These are phyloP conservation scores for Mycena maculata DNA, from an alignment of 768 basidiomycete species.

Conservation along the genomic window DNA sequence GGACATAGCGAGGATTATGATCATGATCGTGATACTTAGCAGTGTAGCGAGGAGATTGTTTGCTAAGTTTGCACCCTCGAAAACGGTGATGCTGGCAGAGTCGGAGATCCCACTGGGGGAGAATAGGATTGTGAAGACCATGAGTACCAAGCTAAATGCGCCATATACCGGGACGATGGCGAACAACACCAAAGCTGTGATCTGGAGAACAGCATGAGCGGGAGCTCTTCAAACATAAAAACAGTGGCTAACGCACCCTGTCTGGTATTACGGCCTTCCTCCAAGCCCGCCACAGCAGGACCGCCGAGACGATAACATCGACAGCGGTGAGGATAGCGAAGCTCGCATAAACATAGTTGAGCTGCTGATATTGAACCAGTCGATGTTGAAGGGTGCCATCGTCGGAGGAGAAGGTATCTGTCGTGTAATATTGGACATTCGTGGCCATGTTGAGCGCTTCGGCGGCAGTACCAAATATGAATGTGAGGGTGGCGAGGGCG, in stretches of 20 bases:
- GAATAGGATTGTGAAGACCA: conserved; percentile 34
- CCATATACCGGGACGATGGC: conserved; percentile 25
- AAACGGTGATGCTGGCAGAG: background rate
- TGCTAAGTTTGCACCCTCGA: conserved; percentile 28
- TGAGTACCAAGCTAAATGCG: conserved; percentile 5
- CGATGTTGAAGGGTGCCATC: background rate
- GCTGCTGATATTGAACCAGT: background rate
- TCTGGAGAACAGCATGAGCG: conserved; percentile 10
- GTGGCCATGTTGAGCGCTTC: conserved; percentile 22
- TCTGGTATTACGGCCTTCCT: conserved; percentile 21
- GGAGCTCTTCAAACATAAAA: background rate
- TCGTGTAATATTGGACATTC: conserved; percentile 7
- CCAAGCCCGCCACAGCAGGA: conserved; percentile 22
- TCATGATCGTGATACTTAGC: conserved; percentile 7
- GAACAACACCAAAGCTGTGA: conserved; percentile 22
- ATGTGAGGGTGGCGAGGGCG: conserved; percentile 26
- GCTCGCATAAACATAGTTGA: conserved; percentile 8
- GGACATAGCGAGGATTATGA: conserved; percentile 10
- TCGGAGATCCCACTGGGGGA: conserved; percentile 20
- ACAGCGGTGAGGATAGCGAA: conserved; percentile 28
- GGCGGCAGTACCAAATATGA: conserved; percentile 27
- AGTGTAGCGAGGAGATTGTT: conserved; percentile 5
- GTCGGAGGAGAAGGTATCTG: background rate
- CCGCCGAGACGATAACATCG: conserved; percentile 25
- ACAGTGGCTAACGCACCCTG: conserved; percentile 5